Percentiles rank a stretch among this genome's conserved stretches.
These are phyloP conservation scores for Clarireedia hainanense DNA, from an alignment of 2,329 filamentous ascomycete genomes.

Conservation along the genomic window DNA sequence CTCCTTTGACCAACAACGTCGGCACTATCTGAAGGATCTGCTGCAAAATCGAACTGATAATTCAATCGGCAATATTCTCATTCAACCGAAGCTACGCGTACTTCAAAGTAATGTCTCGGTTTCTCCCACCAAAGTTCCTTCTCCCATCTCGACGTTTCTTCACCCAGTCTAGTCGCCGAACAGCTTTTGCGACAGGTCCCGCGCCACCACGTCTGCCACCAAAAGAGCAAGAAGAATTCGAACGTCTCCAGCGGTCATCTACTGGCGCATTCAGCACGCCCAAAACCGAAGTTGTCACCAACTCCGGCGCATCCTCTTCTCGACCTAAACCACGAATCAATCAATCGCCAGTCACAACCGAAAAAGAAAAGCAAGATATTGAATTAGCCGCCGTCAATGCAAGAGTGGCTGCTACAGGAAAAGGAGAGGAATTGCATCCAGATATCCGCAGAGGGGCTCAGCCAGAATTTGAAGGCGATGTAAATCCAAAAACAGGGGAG, in stretches of 20 bases:
- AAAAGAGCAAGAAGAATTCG: slow-evolving; percentile 84
- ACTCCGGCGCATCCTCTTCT: slow-evolving; percentile 22
- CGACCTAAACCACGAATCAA: slow-evolving; percentile 36
- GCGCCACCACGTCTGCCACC: slow-evolving; percentile 80
- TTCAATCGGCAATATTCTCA: too few relatives aligned
- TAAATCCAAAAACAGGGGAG: slow-evolving; percentile 90
- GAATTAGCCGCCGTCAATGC: slow-evolving; percentile 29
- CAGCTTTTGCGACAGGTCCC: slow-evolving; percentile 46
- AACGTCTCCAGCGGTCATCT: slow-evolving; percentile 70
- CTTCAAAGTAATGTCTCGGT: slow-evolving; percentile 21
- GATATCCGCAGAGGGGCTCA: slow-evolving; percentile 68
- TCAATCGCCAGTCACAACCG: slow-evolving; percentile 35
- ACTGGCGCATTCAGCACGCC: slow-evolving; percentile 71
- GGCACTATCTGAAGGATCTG: too few relatives aligned
- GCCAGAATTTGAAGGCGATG: slow-evolving; percentile 89
- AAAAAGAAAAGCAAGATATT: slow-evolving; percentile 17
- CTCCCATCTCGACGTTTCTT: slow-evolving; percentile 25
- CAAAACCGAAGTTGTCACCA: slow-evolving; percentile 15
- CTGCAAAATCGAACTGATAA: too few relatives aligned
- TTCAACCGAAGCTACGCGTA: not conserved
- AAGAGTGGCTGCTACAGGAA: slow-evolving; percentile 43
- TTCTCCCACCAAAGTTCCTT: slow-evolving; percentile 21
- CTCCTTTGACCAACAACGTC: too few relatives aligned
- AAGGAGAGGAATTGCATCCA: slow-evolving; percentile 60
- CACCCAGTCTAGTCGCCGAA: slow-evolving; percentile 20